Percentiles rank a stretch among this genome's conserved stretches.
Evolutionary conservation across 1,284 basidiomycete species (phyloP).

Genomic region (Porodaedalea pini): DNA sequence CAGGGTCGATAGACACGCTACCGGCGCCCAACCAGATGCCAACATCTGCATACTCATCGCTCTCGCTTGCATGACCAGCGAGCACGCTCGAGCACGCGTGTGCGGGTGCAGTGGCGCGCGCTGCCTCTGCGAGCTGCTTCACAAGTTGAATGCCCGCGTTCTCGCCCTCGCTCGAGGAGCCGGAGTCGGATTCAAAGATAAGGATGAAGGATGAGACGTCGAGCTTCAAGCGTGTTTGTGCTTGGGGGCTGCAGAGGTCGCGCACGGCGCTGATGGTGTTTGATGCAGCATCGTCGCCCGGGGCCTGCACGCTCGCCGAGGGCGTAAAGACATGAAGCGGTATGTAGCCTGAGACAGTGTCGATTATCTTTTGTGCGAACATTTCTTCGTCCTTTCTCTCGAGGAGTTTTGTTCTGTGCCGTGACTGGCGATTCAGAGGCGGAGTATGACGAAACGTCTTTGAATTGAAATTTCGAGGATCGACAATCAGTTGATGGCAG

Average conservation of each 20-base stretch:
- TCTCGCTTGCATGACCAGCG: slow-evolving; percentile 49
- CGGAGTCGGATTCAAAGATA: background rate
- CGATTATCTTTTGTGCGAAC: slow-evolving; percentile 1
- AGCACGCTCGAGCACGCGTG: slow-evolving; percentile 48
- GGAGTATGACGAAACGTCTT: background rate
- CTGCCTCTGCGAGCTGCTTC: slow-evolving; percentile 34
- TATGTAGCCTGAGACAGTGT: background rate
- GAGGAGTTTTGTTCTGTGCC: too few relatives aligned
- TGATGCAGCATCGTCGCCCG: slow-evolving; percentile 1
- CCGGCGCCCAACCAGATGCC: slow-evolving; percentile 45
- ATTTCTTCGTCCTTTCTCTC: background rate
- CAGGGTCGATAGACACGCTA: background rate
- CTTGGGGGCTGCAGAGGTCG: background rate
- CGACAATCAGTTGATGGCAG: background rate
- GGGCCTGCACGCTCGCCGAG: background rate
- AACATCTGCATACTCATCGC: slow-evolving; percentile 52
- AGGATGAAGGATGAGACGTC: slow-evolving; percentile 8
- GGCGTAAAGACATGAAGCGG: background rate
- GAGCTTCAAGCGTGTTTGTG: background rate
- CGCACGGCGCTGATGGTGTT: slow-evolving; percentile 5
- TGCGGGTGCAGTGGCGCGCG: slow-evolving; percentile 38
- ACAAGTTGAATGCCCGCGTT: background rate
- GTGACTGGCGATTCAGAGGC: background rate
- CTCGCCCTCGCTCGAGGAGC: background rate
- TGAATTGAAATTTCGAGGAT: background rate